Percentiles rank a stretch among this genome's conserved stretches.
Conservation (phyloP, 192 early-diverging fungal species). For the Entomortierella chlamydospora region DNA sequence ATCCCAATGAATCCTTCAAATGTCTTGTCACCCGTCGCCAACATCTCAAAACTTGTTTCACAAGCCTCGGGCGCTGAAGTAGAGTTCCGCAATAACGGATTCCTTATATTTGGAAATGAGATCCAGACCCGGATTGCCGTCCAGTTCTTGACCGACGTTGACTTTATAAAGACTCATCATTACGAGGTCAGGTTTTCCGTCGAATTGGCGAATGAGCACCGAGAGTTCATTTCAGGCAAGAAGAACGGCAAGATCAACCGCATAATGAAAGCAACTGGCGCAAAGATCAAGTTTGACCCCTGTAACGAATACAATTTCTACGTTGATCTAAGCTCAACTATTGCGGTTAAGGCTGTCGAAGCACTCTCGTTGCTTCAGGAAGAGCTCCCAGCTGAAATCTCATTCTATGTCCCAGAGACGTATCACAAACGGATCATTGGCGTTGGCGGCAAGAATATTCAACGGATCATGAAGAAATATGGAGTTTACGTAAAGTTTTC, state of each 20-base stretch:
- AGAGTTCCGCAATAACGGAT: slow-evolving; percentile 59
- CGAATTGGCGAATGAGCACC: slow-evolving; percentile 79
- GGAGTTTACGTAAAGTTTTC: slow-evolving; percentile 89
- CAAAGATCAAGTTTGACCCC: slow-evolving; percentile 72
- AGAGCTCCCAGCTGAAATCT: slow-evolving; percentile 83
- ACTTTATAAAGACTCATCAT: slow-evolving; percentile 62
- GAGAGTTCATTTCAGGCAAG: slow-evolving; percentile 88
- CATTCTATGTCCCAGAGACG: slow-evolving; percentile 81
- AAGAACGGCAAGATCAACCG: slow-evolving; percentile 90
- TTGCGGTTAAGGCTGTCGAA: slow-evolving; percentile 65
- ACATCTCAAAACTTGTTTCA: slow-evolving; percentile 52
- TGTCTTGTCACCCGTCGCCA: slow-evolving; percentile 37
- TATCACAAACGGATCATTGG: slow-evolving; percentile 88
- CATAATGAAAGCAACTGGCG: slow-evolving; percentile 75
- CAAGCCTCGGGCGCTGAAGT: slow-evolving; percentile 68
- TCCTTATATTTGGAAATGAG: slow-evolving; percentile 77
- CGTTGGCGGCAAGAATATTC: slow-evolving; percentile 85
- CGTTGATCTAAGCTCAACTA: slow-evolving; percentile 71
- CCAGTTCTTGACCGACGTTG: slow-evolving; percentile 61
- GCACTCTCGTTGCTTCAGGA: slow-evolving; percentile 75
- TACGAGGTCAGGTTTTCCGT: slow-evolving; percentile 74
- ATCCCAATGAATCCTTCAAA: slow-evolving; percentile 9
- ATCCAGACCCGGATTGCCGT: slow-evolving; percentile 68
- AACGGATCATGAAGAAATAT: slow-evolving; percentile 86
- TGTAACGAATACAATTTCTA: slow-evolving; percentile 80